Percentiles rank a stretch among this genome's conserved stretches.
These are phyloP conservation scores for Nannizzia gypsea DNA, from an alignment of 2,329 filamentous ascomycete genomes.

Conservation along the genomic window DNA sequence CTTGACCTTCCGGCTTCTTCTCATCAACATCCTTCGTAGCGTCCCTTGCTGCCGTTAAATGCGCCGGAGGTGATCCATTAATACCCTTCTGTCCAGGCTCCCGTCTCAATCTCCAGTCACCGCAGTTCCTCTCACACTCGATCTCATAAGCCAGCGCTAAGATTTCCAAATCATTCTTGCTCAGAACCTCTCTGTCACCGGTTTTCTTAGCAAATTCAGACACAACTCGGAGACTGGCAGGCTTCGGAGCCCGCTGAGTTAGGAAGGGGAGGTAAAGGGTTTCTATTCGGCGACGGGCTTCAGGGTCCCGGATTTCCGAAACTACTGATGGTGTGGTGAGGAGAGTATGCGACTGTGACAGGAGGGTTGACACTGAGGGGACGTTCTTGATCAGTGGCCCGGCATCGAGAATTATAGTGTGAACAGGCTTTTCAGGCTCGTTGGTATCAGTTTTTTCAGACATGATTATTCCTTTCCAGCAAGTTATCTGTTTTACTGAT, in stretches of 20 bases:
- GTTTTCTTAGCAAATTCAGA: conserved; percentile 79
- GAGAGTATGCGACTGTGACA: conserved; percentile 62
- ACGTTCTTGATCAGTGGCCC: conserved; percentile 91
- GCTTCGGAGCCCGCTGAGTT: conserved; percentile 59
- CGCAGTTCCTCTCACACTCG: conserved; percentile 83
- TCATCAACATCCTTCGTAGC: conserved; percentile 17
- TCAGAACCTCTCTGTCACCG: conserved; percentile 78
- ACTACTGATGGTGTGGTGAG: conserved; percentile 79
- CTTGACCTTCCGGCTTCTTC: conserved; percentile 11
- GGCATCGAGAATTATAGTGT: conserved; percentile 78
- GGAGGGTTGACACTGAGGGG: conserved; percentile 68
- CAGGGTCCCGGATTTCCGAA: conserved; percentile 73
- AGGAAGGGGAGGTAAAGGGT: conserved; percentile 78
- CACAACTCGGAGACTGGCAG: conserved; percentile 67
- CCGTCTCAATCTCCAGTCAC: conserved; percentile 71
- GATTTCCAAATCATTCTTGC: conserved; percentile 77
- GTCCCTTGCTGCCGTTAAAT: conserved; percentile 13
- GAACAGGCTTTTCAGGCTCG: conserved; percentile 51
- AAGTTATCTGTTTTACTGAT: not conserved
- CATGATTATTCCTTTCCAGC: conserved; percentile 14
- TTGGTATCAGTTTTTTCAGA: conserved; percentile 16
- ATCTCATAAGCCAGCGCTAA: conserved; percentile 85
- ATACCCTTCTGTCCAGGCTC: conserved; percentile 66
- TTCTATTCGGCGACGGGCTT: conserved; percentile 68
- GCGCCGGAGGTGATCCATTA: conserved; percentile 53